Evolutionary conservation across 129 eudicot genomes (phyloP).

Genomic region (Erigeron canadensis): DNA sequence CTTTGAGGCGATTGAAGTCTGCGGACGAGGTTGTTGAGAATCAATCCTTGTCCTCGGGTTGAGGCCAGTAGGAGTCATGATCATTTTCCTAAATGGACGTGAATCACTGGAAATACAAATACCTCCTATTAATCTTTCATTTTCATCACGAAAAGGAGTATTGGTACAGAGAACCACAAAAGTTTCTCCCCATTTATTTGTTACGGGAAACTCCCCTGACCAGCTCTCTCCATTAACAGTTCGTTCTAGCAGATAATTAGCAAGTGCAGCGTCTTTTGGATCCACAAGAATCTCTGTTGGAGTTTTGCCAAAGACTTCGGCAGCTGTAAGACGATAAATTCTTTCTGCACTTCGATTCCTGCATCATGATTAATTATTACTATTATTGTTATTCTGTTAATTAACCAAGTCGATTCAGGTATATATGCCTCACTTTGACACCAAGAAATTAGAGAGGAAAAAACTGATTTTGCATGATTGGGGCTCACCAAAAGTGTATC

Average conservation of each 20-base stretch:
- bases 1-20: conserved; percentile 76
- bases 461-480: conserved; percentile 2
- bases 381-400: neutral
- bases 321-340: conserved; percentile 66
- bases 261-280: conserved; percentile 41
- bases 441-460: neutral
- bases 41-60: conserved; percentile 54
- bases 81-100: conserved; percentile 47
- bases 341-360: conserved; percentile 80
- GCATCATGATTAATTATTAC: conserved; percentile 17
- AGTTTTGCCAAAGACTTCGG: conserved; percentile 67
- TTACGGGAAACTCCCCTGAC: conserved; percentile 84
- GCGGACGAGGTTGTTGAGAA: conserved; percentile 83
- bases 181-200: conserved; percentile 59
- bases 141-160: conserved; percentile 77
- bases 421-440: neutral
- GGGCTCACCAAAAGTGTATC: conserved; percentile 76
- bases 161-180: conserved; percentile 49
- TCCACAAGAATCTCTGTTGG: conserved; percentile 59
- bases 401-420: neutral
- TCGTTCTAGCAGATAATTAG: conserved; percentile 45
- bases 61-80: conserved; percentile 27
- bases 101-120: conserved; percentile 76
- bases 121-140: conserved; percentile 59
- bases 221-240: conserved; percentile 59